Percentiles rank a stretch among this genome's conserved stretches.
These are phyloP conservation scores for Pseudopyrenochaeta lycopersici DNA, from an alignment of 2,329 filamentous ascomycete species.

Conservation along the genomic window DNA sequence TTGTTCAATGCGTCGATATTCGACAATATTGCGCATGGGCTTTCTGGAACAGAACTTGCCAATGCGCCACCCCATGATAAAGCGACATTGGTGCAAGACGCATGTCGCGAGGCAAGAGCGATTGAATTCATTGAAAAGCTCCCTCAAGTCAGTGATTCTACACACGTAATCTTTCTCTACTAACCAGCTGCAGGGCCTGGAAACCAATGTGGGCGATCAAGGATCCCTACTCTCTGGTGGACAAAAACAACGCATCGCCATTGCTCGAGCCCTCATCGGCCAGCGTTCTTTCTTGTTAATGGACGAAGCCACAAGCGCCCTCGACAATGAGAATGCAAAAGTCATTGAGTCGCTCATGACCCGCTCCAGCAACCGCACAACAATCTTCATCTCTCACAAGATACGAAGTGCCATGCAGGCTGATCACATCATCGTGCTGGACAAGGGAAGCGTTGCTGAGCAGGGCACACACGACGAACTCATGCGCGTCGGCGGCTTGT, in stretches of 20 bases:
- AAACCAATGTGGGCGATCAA: constrained; percentile 25
- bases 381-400: constrained; percentile 74
- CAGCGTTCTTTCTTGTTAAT: constrained; percentile 35
- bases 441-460: constrained; percentile 75
- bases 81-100: not conserved
- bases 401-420: constrained; percentile 83
- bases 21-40: constrained; percentile 35
- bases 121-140: not conserved
- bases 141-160: constrained; percentile 15
- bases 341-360: constrained; percentile 68
- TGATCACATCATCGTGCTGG: constrained; percentile 80
- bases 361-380: constrained; percentile 66
- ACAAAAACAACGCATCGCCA: constrained; percentile 71
- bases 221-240: constrained; percentile 59
- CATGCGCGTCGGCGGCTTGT: constrained; percentile 72
- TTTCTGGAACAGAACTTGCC: constrained; percentile 67
- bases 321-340: constrained; percentile 74
- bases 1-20: constrained; percentile 36
- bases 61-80: constrained; percentile 46
- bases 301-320: constrained; percentile 84
- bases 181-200: too few relatives aligned
- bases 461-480: constrained; percentile 80
- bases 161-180: too few relatives aligned
- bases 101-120: not conserved
- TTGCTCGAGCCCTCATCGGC: constrained; percentile 60